These are phyloP conservation scores for Candida frijolesensis DNA, from an alignment of 1,139 yeast genomes.

Conservation along the genomic window DNA sequence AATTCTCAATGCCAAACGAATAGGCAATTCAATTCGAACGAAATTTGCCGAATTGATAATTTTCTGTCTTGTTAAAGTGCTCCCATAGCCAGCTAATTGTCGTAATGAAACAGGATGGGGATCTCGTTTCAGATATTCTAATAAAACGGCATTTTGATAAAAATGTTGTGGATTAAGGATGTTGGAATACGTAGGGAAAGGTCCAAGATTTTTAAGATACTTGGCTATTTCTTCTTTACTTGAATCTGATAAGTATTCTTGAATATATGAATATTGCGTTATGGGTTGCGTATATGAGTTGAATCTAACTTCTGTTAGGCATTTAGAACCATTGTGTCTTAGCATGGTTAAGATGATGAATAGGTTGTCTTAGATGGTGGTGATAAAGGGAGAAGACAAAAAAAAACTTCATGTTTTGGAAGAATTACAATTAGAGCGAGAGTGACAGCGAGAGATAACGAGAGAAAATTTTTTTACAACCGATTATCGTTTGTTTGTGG, in stretches of 20 bases:
- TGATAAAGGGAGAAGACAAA: background rate
- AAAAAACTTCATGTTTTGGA: background rate
- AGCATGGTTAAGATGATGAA: background rate
- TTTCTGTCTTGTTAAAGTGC: slow-evolving; percentile 75
- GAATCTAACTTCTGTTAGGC: slow-evolving; percentile 1
- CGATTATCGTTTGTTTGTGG: background rate
- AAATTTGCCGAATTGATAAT: slow-evolving; percentile 82
- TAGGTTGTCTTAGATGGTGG: background rate
- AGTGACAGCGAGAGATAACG: too few species aligned
- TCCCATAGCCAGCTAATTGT: slow-evolving; percentile 89
- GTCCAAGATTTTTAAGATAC: slow-evolving; percentile 43
- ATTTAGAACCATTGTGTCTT: background rate
- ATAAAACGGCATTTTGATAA: slow-evolving; percentile 77
- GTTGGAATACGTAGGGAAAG: slow-evolving; percentile 46
- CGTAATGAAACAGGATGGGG: slow-evolving; percentile 88
- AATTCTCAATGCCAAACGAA: slow-evolving; percentile 78
- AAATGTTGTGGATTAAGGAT: slow-evolving; percentile 70
- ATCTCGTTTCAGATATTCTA: slow-evolving; percentile 61
- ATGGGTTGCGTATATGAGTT: slow-evolving; percentile 16
- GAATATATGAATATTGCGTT: slow-evolving; percentile 31
- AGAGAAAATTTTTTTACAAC: background rate
- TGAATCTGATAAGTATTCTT: slow-evolving; percentile 32
- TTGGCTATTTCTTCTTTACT: slow-evolving; percentile 44
- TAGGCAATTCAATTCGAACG: slow-evolving; percentile 82
- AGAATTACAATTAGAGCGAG: too few species aligned